These are phyloP conservation scores for Chlorella ohadii DNA, from an alignment of 139 green algal species.

Conservation along the genomic window DNA sequence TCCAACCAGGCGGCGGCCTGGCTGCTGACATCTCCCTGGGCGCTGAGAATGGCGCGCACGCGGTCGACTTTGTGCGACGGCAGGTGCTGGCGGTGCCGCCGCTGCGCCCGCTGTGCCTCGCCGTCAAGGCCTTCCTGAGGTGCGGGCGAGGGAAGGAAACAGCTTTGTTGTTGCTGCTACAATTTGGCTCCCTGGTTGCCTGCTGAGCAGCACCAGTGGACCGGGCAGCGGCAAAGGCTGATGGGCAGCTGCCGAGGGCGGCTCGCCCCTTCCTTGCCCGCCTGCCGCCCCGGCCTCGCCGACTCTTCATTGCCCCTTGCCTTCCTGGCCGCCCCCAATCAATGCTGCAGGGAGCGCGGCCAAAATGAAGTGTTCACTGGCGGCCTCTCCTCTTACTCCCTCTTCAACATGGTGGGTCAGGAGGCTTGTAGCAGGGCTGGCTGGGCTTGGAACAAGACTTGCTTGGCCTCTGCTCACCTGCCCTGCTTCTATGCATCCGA, in stretches of 20 bases:
- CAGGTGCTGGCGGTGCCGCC: constrained; percentile 63
- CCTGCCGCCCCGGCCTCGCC: no score
- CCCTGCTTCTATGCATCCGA: no score
- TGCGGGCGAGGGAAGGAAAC: neutral
- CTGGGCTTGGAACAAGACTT: no score
- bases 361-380: constrained; percentile 83
- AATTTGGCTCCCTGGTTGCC: no score
- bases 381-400: constrained; percentile 75
- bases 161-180: no score
- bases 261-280: no score
- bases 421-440: no score
- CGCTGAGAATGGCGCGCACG: constrained; percentile 69
- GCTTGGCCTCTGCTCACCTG: no score
- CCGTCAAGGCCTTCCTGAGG: constrained; percentile 69
- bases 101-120: constrained; percentile 74
- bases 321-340: neutral
- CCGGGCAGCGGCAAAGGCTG: no score
- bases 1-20: constrained; percentile 22
- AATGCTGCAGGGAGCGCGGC: constrained; percentile 43
- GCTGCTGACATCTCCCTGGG: constrained; percentile 78
- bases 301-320: neutral
- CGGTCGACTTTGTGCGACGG: constrained; percentile 58
- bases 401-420: constrained; percentile 76
- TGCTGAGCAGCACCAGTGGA: no score
- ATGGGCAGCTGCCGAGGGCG: no score